A percentile compares a stretch with the other conserved stretches of the same genome.
Conservation (phyloP, 805 yeast genomes). For the Kurtzmaniella cleridarum region DNA sequence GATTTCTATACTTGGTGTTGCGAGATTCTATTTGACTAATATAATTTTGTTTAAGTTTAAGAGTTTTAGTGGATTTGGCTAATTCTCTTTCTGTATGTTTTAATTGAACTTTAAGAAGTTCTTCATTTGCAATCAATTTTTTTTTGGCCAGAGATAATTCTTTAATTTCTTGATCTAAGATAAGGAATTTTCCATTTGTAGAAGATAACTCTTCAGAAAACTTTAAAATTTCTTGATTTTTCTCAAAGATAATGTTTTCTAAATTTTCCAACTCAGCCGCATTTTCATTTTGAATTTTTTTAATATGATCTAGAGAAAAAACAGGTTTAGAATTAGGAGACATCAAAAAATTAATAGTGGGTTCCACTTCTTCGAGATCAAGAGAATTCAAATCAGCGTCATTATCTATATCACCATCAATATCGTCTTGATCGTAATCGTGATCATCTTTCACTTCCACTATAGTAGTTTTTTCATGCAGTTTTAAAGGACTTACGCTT, state of each 20-base stretch:
- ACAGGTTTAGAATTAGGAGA: constrained; percentile 30
- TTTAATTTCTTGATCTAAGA: constrained; percentile 12
- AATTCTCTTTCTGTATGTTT: constrained; percentile 22
- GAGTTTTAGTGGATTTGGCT: constrained; percentile 20
- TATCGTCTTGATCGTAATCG: background rate
- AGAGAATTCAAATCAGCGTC: constrained; percentile 1
- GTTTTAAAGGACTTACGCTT: constrained; percentile 22
- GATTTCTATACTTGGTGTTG: constrained; percentile 4
- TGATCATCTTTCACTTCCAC: constrained; percentile 1
- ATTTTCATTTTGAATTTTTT: constrained; percentile 18
- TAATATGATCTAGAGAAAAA: constrained; percentile 22
- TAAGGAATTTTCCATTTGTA: constrained; percentile 9
- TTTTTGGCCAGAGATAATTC: constrained; percentile 12
- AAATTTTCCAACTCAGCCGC: constrained; percentile 13
- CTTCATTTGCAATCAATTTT: constrained; percentile 14
- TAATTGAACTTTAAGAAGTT: constrained; percentile 18
- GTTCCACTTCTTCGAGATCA: constrained; percentile 15
- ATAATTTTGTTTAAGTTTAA: constrained; percentile 11
- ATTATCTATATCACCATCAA: constrained; percentile 1
- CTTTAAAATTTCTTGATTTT: constrained; percentile 14
- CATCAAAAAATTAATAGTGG: constrained; percentile 24
- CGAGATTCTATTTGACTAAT: constrained; percentile 6
- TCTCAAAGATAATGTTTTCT: constrained; percentile 9
- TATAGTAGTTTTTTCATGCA: constrained; percentile 1
- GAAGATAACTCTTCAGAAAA: constrained; percentile 13